A percentile compares a stretch with the other conserved stretches of the same genome.
These are phyloP conservation scores for Gynochthodes officinalis DNA, from an alignment of 257 asterid species.

Conservation along the genomic window DNA sequence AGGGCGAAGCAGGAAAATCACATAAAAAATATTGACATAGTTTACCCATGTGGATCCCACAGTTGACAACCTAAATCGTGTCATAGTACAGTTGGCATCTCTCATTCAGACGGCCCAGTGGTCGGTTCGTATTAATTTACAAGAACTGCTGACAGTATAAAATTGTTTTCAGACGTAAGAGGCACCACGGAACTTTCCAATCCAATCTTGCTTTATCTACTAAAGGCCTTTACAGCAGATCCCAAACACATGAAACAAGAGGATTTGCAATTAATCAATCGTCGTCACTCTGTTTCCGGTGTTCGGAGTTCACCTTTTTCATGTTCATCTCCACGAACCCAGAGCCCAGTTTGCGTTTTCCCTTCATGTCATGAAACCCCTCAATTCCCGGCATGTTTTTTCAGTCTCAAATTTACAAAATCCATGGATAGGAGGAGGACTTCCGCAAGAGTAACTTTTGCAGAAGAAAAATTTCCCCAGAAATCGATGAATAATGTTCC, in stretches of 20 bases:
- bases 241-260: background rate
- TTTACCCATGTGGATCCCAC: conserved; percentile 1
- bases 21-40: background rate
- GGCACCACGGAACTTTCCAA: background rate
- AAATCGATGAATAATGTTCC: background rate
- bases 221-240: background rate
- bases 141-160: background rate
- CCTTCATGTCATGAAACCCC: background rate
- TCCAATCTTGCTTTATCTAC: background rate
- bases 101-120: no score
- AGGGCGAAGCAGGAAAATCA: conserved; percentile 1
- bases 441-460: background rate
- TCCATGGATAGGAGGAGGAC: background rate
- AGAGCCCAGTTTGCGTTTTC: background rate
- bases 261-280: background rate
- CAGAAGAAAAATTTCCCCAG: background rate
- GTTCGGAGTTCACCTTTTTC: background rate
- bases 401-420: background rate
- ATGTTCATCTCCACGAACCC: background rate
- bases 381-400: no score
- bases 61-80: conserved; percentile 20
- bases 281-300: background rate
- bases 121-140: no score
- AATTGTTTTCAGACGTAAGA: background rate
- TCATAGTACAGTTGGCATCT: conserved; percentile 20